A percentile compares a stretch with the other conserved stretches of the same genome.
Conservation (phyloP, 2,329 filamentous ascomycete genomes). For the Spiromastix sp. region DNA sequence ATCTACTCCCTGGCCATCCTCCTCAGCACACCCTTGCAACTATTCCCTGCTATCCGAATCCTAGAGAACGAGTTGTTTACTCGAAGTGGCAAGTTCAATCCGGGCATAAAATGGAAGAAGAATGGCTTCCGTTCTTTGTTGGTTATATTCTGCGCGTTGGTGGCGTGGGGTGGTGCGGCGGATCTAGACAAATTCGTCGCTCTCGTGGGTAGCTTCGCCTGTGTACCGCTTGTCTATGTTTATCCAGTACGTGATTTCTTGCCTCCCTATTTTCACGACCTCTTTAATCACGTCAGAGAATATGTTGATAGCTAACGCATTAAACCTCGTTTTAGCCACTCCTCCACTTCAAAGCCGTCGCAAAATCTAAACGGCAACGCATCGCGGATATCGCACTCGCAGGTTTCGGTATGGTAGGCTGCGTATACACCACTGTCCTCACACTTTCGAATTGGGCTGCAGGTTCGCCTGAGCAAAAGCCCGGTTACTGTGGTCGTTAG, state of each 20-base stretch:
- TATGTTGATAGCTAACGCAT: constrained; percentile 8
- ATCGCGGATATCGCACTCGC: constrained; percentile 65
- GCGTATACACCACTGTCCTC: constrained; percentile 82
- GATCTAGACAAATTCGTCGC: constrained; percentile 96
- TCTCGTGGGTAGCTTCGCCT: constrained; percentile 93
- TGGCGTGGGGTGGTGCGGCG: constrained; percentile 87
- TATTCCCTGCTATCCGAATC: constrained; percentile 96
- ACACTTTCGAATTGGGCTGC: constrained; percentile 80
- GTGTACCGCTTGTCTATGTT: constrained; percentile 92
- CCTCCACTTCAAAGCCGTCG: constrained; percentile 75
- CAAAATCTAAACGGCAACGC: constrained; percentile 57
- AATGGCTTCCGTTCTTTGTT: constrained; percentile 92
- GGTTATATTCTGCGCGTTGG: constrained; percentile 71
- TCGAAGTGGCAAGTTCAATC: constrained; percentile 91
- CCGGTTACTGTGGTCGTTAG: constrained; percentile 51
- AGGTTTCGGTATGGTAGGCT: constrained; percentile 73
- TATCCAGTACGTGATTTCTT: constrained; percentile 65
- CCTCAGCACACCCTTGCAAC: constrained; percentile 86
- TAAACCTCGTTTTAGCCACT: constrained; percentile 55
- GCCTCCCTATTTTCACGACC: not conserved
- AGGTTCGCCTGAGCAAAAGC: constrained; percentile 41
- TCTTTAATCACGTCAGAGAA: not conserved
- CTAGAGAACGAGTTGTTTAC: constrained; percentile 91
- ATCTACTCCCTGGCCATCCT: constrained; percentile 97
- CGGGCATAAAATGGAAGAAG: constrained; percentile 99